A percentile compares a stretch with the other conserved stretches of the same genome.
Evolutionary conservation across 2,329 filamentous ascomycete species (phyloP).

Genomic region (Penicillium sp.): DNA sequence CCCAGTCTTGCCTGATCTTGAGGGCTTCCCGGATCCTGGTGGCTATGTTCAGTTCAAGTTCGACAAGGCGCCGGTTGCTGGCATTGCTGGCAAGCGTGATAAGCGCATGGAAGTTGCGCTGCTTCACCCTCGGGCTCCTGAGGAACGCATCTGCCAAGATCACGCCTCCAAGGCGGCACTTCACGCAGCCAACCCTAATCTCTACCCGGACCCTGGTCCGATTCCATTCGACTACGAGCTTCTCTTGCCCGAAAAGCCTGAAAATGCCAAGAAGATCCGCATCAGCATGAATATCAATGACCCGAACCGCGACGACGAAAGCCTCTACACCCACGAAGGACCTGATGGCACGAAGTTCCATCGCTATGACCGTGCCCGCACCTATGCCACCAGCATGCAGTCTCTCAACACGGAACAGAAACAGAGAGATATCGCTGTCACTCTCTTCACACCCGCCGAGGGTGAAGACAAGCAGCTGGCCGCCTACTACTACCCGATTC

Average conservation of each 20-base stretch:
- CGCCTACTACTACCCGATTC: slow-evolving; percentile 63
- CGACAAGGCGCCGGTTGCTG: slow-evolving; percentile 56
- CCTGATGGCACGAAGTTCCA: slow-evolving; percentile 48
- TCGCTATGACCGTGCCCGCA: slow-evolving; percentile 57
- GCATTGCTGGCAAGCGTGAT: slow-evolving; percentile 52
- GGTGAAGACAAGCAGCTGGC: slow-evolving; percentile 46
- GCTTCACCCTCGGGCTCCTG: slow-evolving; percentile 52
- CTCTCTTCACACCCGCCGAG: slow-evolving; percentile 53
- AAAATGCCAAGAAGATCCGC: slow-evolving; percentile 52
- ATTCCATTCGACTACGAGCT: slow-evolving; percentile 60
- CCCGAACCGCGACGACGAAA: slow-evolving; percentile 53
- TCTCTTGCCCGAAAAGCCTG: slow-evolving; percentile 53
- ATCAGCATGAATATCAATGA: slow-evolving; percentile 56
- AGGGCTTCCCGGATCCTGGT: slow-evolving; percentile 58
- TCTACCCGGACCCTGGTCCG: slow-evolving; percentile 53
- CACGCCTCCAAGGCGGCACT: slow-evolving; percentile 50
- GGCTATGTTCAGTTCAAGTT: slow-evolving; percentile 62
- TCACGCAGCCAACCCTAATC: slow-evolving; percentile 49
- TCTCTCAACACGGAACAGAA: slow-evolving; percentile 51
- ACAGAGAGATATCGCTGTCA: slow-evolving; percentile 58
- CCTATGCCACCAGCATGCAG: slow-evolving; percentile 60
- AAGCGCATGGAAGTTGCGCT: slow-evolving; percentile 59
- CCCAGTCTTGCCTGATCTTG: slow-evolving; percentile 60
- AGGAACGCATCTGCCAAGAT: slow-evolving; percentile 48
- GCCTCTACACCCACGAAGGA: slow-evolving; percentile 48